Evolutionary conservation across 768 basidiomycete genomes (phyloP), one percentile per base, ranked within the genome.

Genomic region (Pleurotus cornucopiae): DNA sequence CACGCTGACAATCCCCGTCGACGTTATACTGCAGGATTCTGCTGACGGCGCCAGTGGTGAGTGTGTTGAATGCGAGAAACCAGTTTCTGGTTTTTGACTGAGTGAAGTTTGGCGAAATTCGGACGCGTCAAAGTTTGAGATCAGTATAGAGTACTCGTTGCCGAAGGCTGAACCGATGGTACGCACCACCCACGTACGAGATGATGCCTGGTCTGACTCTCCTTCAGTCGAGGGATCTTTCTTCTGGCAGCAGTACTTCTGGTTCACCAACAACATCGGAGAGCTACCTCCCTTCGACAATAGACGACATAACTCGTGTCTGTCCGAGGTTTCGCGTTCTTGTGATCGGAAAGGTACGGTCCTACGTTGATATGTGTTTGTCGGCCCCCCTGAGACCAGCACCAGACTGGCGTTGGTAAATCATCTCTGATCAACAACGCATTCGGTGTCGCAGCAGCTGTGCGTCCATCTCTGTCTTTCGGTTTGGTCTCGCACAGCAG

Each of bases 401-500:
- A 21, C 3, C 46, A 70, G 69, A 57, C 68, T 3, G 70, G 70
- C 25, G 64, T 60, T 2, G 69, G 70, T 12, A 70, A 70, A 55
- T 67, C 69, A 9, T 58, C 60, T 3, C 45, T 71, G 12, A 67
- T 70, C 53, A 69, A 69, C 26, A 57, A 60, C 34, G 59, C 65
- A 2, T 71, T 71, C 45, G 61, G 63, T 0, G 68, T 71, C 26
- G 40, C 62, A 5, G 60, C 61, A 18, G 66, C 64, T 14, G 66
- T 66, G 48, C 49, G 59, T 53, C 16, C 23, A 14, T 20, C 16
- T 39, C 23, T 26, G 9, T 7, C 23, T 12, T n/a, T 34, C 52
- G 47, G 3, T 37, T 26, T 16, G 47, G 3, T 37, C 21, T n/a
- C 18, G 26, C 1, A 57, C 1, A 41, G 16, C 13, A 14, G 46